Base-by-base conservation (phyloP, 495 filamentous ascomycete species). In the Cercophora sp. region DNA sequence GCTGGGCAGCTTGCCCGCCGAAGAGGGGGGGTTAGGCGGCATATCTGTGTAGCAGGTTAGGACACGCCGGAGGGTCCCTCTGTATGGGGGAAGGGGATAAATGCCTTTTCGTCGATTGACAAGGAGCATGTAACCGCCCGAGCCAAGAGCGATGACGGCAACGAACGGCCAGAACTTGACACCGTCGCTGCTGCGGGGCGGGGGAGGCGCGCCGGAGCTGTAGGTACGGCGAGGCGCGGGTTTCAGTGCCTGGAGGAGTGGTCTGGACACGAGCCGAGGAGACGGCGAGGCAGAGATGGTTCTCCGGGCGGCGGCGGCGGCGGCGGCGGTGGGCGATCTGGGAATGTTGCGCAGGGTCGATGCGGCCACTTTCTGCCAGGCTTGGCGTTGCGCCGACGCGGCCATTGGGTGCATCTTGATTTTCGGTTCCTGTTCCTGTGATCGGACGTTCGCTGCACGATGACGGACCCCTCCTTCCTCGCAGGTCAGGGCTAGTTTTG, bases 81-180 rank as follows among this genome's bases (percentile, higher is more conserved):
- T n/a, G n/a, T n/a, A n/a, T n/a, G n/a, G n/a, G n/a, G n/a, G n/a
- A n/a, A n/a, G n/a, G n/a, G n/a, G n/a, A n/a, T 20, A 48, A 29
- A 5, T 23, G 37, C 65, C 56, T 50, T 58, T 67, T 23, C 54
- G 66, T 55, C 57, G 39, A 51, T 70, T 74, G 18, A 64, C 65
- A 32, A 80, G 54, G 9, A 73, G 54, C 19, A 76, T 68, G 51
- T 79, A 81, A 1, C 67, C 73, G 10, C 66, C 69, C 13, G 72
- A 70, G 8, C 74, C 74, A 0, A 73, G 49, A 0, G 64, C 70
- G 46, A 80, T 71, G 47, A 81, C 64, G 19, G 63, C 61, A 9
- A 77, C 5, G 34, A 81, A 78, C 13, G 74, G 74, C 75, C 74
- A 76, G 60, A 76, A 75, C 57, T 74, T 75, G 59, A 77, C 58